Evolutionary conservation across 1,284 basidiomycete genomes (phyloP).

Genomic region (Cryptococcus amylolentus): DNA sequence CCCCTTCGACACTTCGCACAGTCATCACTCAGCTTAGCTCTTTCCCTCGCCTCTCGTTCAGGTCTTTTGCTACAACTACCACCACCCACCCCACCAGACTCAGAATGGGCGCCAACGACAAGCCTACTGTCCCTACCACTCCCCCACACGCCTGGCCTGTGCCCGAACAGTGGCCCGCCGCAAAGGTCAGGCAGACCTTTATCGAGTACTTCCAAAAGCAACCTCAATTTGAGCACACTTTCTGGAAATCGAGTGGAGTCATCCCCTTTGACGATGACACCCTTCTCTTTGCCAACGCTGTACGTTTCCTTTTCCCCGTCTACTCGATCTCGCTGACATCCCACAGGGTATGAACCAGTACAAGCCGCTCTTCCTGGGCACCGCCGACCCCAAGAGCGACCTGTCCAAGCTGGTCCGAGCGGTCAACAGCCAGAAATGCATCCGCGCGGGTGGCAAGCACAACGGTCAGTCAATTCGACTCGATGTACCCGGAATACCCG

Average conservation of each 20-base stretch:
- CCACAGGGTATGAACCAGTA: conserved; percentile 89
- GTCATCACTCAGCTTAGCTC: neutral
- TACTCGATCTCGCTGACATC: neutral
- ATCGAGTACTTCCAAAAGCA: conserved; percentile 73
- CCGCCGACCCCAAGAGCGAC: conserved; percentile 86
- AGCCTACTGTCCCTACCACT: conserved; percentile 37
- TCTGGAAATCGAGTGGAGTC: conserved; percentile 88
- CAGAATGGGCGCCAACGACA: conserved; percentile 28
- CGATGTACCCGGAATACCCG: neutral
- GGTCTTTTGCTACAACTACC: neutral
- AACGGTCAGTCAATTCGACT: conserved; percentile 62
- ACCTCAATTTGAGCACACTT: conserved; percentile 67
- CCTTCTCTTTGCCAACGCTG: conserved; percentile 92
- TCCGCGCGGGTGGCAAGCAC: conserved; percentile 96
- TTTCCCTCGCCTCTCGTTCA: neutral
- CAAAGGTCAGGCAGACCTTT: conserved; percentile 67
- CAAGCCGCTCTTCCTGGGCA: conserved; percentile 94
- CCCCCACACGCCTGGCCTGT: conserved; percentile 45
- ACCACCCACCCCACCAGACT: neutral
- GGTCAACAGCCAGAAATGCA: conserved; percentile 96
- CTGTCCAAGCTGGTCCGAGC: conserved; percentile 86
- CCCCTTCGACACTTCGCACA: neutral
- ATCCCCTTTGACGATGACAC: conserved; percentile 98
- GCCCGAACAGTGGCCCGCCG: conserved; percentile 62
- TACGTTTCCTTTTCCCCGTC: conserved; percentile 32